A percentile compares a stretch with the other conserved stretches of the same genome.
phyloP scores from a whole-genome alignment of 768 basidiomycete genomes.

The Hemileccinum impolitum region DNA sequence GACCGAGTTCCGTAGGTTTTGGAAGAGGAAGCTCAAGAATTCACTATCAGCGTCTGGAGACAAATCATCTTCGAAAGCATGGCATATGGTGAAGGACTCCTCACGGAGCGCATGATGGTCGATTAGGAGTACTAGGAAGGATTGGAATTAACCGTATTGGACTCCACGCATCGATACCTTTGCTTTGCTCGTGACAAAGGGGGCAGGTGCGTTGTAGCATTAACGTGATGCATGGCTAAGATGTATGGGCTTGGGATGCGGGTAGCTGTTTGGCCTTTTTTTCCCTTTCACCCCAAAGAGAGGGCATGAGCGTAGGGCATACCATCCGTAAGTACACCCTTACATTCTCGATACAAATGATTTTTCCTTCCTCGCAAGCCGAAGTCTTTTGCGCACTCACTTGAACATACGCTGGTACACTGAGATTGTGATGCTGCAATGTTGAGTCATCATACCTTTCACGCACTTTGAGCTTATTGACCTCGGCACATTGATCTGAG shows the following conservation, averaged over 20 bases:
- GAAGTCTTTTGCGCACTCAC: neutral
- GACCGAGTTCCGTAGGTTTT: slow-evolving; percentile 57
- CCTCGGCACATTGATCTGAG: slow-evolving; percentile 24
- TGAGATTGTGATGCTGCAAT: slow-evolving; percentile 2
- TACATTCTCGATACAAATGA: slow-evolving; percentile 43
- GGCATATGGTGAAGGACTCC: slow-evolving; percentile 86
- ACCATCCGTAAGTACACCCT: slow-evolving; percentile 56
- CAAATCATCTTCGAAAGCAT: slow-evolving; percentile 94
- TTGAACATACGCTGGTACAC: neutral
- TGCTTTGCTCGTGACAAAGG: slow-evolving; percentile 29
- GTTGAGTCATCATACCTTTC: slow-evolving; percentile 26
- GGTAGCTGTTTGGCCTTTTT: slow-evolving; percentile 17
- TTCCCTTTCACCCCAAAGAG: slow-evolving; percentile 17
- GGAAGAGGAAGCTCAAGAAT: slow-evolving; percentile 85
- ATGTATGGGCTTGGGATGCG: slow-evolving; percentile 34
- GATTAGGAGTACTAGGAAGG: slow-evolving; percentile 40
- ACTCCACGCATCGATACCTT: slow-evolving; percentile 24
- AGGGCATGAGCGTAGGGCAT: slow-evolving; percentile 22
- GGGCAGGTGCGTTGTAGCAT: slow-evolving; percentile 66
- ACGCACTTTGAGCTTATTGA: slow-evolving; percentile 17
- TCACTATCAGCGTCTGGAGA: slow-evolving; percentile 81
- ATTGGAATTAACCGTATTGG: slow-evolving; percentile 13
- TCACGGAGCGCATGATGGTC: slow-evolving; percentile 82
- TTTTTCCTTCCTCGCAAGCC: slow-evolving; percentile 25
- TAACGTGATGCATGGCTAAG: slow-evolving; percentile 39